Conservation (phyloP, 2,329 filamentous ascomycete species). For the Drechslerella coelobrocha region DNA sequence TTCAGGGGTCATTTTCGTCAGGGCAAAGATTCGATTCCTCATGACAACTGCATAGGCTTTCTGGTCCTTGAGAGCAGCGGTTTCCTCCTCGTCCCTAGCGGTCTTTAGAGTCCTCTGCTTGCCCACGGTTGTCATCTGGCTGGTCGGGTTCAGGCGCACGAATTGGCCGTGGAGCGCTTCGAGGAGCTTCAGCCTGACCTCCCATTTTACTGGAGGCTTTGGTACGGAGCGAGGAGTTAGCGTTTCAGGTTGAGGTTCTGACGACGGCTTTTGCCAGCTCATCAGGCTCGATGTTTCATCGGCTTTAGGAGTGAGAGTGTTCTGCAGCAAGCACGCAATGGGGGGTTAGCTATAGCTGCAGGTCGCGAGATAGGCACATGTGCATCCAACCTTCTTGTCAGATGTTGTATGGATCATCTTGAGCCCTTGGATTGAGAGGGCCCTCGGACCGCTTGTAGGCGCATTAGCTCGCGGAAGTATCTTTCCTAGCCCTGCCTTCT, state of each 20-base stretch:
- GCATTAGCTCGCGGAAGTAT: neutral
- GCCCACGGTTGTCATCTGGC: constrained; percentile 63
- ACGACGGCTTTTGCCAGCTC: constrained; percentile 15
- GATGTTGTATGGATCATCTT: constrained; percentile 12
- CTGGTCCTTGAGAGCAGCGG: constrained; percentile 70
- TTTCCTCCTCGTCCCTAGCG: constrained; percentile 79
- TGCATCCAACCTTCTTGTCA: constrained; percentile 1
- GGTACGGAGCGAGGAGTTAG: constrained; percentile 26
- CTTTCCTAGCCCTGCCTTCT: constrained; percentile 15
- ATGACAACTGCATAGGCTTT: constrained; percentile 82
- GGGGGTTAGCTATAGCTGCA: neutral
- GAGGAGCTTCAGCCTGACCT: constrained; percentile 18
- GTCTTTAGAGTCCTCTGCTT: constrained; percentile 69
- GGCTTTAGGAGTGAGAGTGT: constrained; percentile 7
- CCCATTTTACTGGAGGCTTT: constrained; percentile 14
- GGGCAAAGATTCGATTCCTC: constrained; percentile 77
- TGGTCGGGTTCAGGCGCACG: constrained; percentile 69
- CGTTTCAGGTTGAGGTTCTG: constrained; percentile 24
- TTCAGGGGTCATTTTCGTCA: constrained; percentile 75
- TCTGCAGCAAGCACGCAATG: neutral
- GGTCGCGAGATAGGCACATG: neutral
- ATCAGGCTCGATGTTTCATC: constrained; percentile 25
- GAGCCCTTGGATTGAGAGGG: constrained; percentile 4
- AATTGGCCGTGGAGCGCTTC: constrained; percentile 65
- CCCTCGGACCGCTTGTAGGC: neutral